These are phyloP conservation scores for Penicillium lividum DNA, from an alignment of 495 filamentous ascomycete genomes.

Conservation along the genomic window DNA sequence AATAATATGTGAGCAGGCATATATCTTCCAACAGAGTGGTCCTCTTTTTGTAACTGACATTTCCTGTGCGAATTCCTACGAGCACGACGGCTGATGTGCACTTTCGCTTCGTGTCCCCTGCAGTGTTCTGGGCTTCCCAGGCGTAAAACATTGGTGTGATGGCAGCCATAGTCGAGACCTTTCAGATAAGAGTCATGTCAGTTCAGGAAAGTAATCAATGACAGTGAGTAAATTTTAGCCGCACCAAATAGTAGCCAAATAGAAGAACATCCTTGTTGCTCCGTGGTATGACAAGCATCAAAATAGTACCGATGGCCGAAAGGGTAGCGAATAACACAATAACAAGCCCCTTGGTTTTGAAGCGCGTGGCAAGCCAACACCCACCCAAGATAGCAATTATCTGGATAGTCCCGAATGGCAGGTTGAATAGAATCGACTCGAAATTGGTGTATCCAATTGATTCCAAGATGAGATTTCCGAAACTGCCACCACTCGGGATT, in stretches of 20 bases:
- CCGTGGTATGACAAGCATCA: conserved; percentile 27
- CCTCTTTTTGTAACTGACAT: conserved; percentile 8
- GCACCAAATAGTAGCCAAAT: conserved; percentile 31
- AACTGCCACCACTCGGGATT: conserved; percentile 35
- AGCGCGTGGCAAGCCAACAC: conserved; percentile 44
- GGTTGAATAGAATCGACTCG: conserved; percentile 35
- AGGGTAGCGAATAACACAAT: conserved; percentile 20
- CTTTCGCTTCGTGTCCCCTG: conserved; percentile 32
- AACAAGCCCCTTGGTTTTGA: conserved; percentile 22
- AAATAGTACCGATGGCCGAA: conserved; percentile 21
- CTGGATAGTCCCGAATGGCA: conserved; percentile 44
- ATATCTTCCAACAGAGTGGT: neutral
- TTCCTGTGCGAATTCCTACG: conserved; percentile 29
- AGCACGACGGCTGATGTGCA: conserved; percentile 28
- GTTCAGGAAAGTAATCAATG: neutral
- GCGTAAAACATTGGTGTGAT: conserved; percentile 31
- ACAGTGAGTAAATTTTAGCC: neutral
- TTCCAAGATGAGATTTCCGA: conserved; percentile 39
- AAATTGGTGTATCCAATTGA: conserved; percentile 37
- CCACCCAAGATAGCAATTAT: conserved; percentile 44
- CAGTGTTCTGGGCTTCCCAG: conserved; percentile 34
- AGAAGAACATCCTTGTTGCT: conserved; percentile 28
- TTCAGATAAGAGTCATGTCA: neutral
- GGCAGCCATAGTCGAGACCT: conserved; percentile 29
- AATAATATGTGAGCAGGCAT: neutral